Conservation (phyloP, 306 rosid species). For the Quercus engelmannii region DNA sequence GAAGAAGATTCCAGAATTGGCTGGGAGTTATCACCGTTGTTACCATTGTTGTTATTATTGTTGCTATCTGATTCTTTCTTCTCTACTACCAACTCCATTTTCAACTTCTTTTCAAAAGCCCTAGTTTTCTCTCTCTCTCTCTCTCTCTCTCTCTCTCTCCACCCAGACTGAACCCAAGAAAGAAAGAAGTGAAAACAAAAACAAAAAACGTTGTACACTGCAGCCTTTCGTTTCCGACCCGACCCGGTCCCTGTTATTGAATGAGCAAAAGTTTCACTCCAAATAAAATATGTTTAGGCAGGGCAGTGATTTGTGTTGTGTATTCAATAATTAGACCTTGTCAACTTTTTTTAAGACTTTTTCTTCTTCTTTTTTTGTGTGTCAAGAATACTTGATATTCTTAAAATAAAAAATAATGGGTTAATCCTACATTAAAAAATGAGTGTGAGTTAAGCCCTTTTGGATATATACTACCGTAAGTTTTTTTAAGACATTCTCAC, state of each 20-base stretch:
- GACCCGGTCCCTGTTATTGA: too few relatives aligned
- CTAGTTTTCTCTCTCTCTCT: constrained; percentile 7
- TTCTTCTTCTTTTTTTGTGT: fast-evolving
- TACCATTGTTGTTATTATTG: constrained; percentile 7
- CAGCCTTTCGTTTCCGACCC: not conserved
- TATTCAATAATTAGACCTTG: fast-evolving
- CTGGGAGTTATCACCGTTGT: constrained; percentile 2
- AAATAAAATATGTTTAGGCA: too few relatives aligned
- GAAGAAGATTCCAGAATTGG: constrained; percentile 24
- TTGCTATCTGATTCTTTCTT: constrained; percentile 33
- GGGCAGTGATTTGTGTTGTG: too few relatives aligned
- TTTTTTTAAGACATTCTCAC: too few relatives aligned
- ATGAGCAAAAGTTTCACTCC: too few relatives aligned
- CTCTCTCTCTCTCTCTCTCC: too few relatives aligned
- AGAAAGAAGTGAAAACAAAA: not conserved
- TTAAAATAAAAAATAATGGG: too few relatives aligned
- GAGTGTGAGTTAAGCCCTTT: fast-evolving
- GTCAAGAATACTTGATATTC: fast-evolving
- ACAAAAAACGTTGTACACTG: not conserved
- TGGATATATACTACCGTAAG: too few relatives aligned
- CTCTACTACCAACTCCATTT: constrained; percentile 41
- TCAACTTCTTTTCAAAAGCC: constrained; percentile 9
- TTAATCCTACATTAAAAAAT: too few relatives aligned
- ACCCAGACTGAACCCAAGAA: not conserved
- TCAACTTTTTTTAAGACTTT: too few relatives aligned